Evolutionary conservation across 805 yeast species (phyloP), one percentile per base, ranked within the genome.

Genomic region (Lachancea sp.): DNA sequence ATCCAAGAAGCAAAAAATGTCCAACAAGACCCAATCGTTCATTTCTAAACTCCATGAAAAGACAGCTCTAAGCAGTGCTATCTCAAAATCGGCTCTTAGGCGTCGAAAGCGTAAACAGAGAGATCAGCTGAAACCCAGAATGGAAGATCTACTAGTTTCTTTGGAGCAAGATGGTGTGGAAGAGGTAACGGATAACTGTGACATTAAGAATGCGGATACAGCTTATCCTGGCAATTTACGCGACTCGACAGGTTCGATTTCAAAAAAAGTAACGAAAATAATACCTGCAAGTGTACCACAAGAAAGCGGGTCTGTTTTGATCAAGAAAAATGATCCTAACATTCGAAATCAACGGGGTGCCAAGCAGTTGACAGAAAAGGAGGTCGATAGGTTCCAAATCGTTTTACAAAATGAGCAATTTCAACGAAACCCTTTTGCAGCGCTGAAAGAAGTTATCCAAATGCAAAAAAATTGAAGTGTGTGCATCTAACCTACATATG

Each of bases 31-130:
- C 28, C 65, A 58, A 39, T 65, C 71, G 43, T 64, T 62, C 38
- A 32, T 55, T 28, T 36, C 50, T 2, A 49, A 48, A 33, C 47
- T 59, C 4, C 46, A 46, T 38, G 50, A 52, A 11, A 46, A 35
- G 15, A 28, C 55, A 3, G 46, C 52, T 22, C 38, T 52, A 16
- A 69, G 42, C 52, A 65, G 68, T 13, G 74, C 75, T 17, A 69
- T 83, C 31, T 78, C 87, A 16, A 83, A 83, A 55, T 78, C 86
- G 5, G 67, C 87, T 0, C 46, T 72, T 3, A 71, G 86, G 54
- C 70, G 80, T 58, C 71, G 86, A 48, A 79, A 80, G 51, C 75
- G 84, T 48, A 74, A 71, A 50, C 67, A 70, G 36, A 74, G 72
- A 50, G 83, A 81, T 42, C 75, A 79, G 48, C 64, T 84, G 45